A percentile compares a stretch with the other conserved stretches of the same genome.
These are phyloP conservation scores for Petunia secreta DNA, from an alignment of 257 asterid species.

Conservation along the genomic window DNA sequence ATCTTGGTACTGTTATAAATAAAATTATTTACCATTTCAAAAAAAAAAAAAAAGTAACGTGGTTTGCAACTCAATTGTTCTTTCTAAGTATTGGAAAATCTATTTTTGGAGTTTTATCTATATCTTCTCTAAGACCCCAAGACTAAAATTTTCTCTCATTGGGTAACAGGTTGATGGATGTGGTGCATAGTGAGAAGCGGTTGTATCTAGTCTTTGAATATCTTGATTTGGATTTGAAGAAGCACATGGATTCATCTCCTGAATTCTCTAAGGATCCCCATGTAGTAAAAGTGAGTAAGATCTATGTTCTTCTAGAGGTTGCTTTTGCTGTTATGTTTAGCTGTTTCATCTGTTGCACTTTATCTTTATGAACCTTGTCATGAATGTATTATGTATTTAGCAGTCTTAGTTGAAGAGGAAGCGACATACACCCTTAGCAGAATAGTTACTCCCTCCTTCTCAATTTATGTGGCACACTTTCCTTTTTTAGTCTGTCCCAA, in stretches of 20 bases:
- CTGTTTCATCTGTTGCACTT: conserved; percentile 2
- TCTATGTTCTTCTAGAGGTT: conserved; percentile 33
- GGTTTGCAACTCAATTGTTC: neutral
- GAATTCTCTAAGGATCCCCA: conserved; percentile 83
- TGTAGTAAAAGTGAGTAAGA: conserved; percentile 65
- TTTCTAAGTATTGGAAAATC: neutral
- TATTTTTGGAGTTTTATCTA: neutral
- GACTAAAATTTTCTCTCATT: neutral
- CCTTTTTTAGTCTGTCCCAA: too few relatives aligned
- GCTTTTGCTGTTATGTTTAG: conserved; percentile 9
- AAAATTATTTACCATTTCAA: too few relatives aligned
- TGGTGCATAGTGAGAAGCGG: conserved; percentile 92
- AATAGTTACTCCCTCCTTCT: neutral
- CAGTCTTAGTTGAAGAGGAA: neutral
- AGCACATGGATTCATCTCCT: conserved; percentile 95
- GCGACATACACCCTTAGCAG: neutral
- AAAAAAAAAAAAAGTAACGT: neutral
- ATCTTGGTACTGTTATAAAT: too few relatives aligned
- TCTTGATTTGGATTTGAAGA: conserved; percentile 96
- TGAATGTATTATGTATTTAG: neutral
- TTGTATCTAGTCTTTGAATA: conserved; percentile 93
- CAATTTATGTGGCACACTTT: too few relatives aligned
- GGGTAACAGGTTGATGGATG: conserved; percentile 83
- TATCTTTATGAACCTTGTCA: conserved; percentile 14
- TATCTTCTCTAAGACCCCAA: too few relatives aligned